Evolutionary conservation across 495 filamentous ascomycete genomes (phyloP).

Genomic region (Neurospora hispaniola): DNA sequence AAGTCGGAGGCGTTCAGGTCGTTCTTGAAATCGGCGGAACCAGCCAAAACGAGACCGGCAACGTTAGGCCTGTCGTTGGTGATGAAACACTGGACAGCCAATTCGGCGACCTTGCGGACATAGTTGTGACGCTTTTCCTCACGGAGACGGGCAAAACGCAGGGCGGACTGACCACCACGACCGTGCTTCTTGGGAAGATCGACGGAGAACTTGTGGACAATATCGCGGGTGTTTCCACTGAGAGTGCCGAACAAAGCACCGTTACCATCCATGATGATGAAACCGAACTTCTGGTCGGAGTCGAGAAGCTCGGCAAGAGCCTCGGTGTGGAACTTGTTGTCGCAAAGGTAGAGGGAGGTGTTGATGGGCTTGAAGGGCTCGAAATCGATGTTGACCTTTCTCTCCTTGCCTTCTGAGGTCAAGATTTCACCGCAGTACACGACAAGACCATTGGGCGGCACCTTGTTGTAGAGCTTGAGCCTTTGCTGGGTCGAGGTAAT

Average conservation of each 20-base stretch:
- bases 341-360: slow-evolving; percentile 95
- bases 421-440: slow-evolving; percentile 99
- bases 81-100: slow-evolving; percentile 97
- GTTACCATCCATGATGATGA: slow-evolving; percentile 99
- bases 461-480: slow-evolving; percentile 96
- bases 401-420: slow-evolving; percentile 93
- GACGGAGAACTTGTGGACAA: slow-evolving; percentile 95
- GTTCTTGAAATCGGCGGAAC: slow-evolving; percentile 99
- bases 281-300: slow-evolving; percentile 97
- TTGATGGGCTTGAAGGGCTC: slow-evolving; percentile 99
- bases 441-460: slow-evolving; percentile 92
- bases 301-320: slow-evolving; percentile 92
- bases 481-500: slow-evolving; percentile 99
- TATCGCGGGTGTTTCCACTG: slow-evolving; percentile 89
- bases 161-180: slow-evolving; percentile 96
- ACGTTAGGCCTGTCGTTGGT: slow-evolving; percentile 97
- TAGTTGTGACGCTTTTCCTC: slow-evolving; percentile 99
- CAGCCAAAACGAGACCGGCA: slow-evolving; percentile 84
- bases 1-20: slow-evolving; percentile 95
- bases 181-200: slow-evolving; percentile 99
- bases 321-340: slow-evolving; percentile 99
- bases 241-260: slow-evolving; percentile 93
- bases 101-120: slow-evolving; percentile 93
- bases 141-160: slow-evolving; percentile 98
- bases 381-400: slow-evolving; percentile 99